A percentile compares a stretch with the other conserved stretches of the same genome.
These are phyloP conservation scores for Neonectria sp. DNA, from an alignment of 2,329 filamentous ascomycete genomes.

Conservation along the genomic window DNA sequence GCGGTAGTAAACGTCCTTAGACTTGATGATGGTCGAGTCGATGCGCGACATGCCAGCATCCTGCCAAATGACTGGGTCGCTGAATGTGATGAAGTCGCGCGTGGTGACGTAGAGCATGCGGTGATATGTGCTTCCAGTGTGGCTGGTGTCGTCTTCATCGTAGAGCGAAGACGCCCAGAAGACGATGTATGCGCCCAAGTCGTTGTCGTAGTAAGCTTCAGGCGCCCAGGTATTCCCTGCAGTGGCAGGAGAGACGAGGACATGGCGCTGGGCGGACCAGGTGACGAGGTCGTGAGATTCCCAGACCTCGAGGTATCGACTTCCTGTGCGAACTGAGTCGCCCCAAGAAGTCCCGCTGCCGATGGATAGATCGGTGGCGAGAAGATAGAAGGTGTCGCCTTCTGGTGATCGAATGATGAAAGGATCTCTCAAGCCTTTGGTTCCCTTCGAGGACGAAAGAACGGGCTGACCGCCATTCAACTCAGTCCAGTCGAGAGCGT, in stretches of 20 bases:
- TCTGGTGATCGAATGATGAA: conserved; percentile 67
- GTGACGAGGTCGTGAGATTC: conserved; percentile 64
- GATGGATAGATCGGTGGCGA: conserved; percentile 69
- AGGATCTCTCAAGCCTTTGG: conserved; percentile 66
- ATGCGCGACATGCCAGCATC: conserved; percentile 67
- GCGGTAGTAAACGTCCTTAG: conserved; percentile 61
- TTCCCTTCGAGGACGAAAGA: conserved; percentile 62
- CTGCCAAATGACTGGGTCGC: conserved; percentile 64
- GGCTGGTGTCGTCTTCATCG: conserved; percentile 55
- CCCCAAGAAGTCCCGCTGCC: conserved; percentile 68
- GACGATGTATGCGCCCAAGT: conserved; percentile 58
- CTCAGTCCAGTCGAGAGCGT: conserved; percentile 66
- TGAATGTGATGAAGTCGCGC: conserved; percentile 65
- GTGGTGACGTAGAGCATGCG: conserved; percentile 68
- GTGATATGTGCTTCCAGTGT: conserved; percentile 62
- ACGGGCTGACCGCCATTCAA: conserved; percentile 64
- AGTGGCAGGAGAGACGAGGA: conserved; percentile 62
- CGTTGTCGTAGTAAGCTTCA: conserved; percentile 65
- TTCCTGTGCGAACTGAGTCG: conserved; percentile 62
- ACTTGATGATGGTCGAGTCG: conserved; percentile 66
- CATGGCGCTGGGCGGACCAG: conserved; percentile 67
- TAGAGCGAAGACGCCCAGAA: conserved; percentile 65
- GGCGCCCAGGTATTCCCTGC: conserved; percentile 70
- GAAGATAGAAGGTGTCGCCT: conserved; percentile 65
- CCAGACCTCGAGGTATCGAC: conserved; percentile 68